Percentiles rank a stretch among this genome's conserved stretches.
Evolutionary conservation across 1,284 basidiomycete genomes (phyloP).

Genomic region (Ustilago sp.): DNA sequence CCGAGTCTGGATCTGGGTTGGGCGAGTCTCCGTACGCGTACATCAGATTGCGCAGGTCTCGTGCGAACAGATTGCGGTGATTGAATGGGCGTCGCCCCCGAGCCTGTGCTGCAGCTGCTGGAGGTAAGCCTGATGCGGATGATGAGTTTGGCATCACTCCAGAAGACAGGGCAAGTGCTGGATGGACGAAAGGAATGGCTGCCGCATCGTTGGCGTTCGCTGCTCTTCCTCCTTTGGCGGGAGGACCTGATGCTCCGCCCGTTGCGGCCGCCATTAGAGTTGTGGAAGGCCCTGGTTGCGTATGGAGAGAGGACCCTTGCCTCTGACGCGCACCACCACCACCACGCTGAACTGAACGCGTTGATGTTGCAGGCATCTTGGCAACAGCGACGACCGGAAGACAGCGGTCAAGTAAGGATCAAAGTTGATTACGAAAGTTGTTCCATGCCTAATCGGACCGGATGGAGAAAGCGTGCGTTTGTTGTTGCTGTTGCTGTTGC

Average conservation of each 20-base stretch:
- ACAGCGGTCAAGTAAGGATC: not conserved
- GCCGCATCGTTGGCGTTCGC: conserved; percentile 22
- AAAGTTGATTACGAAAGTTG: not conserved
- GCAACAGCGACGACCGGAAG: conserved; percentile 7
- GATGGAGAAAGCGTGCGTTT: no score
- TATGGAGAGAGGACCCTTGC: conserved; percentile 41
- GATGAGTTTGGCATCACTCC: conserved; percentile 21
- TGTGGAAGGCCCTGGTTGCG: conserved; percentile 15
- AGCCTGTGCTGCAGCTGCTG: conserved; percentile 25
- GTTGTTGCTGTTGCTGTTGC: no score
- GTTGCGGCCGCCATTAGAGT: conserved; percentile 7
- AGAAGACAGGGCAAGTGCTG: conserved; percentile 36
- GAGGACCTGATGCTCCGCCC: conserved; percentile 15
- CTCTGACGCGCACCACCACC: conserved; percentile 30
- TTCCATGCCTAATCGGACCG: not conserved
- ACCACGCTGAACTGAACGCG: conserved; percentile 33
- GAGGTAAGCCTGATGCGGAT: conserved; percentile 18
- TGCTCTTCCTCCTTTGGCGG: conserved; percentile 20
- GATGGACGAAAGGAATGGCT: conserved; percentile 45
- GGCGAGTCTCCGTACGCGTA: conserved; percentile 94
- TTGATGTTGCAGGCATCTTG: conserved; percentile 37
- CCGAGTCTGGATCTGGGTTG: conserved; percentile 85
- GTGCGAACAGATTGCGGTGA: conserved; percentile 57
- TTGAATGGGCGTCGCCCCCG: conserved; percentile 57
- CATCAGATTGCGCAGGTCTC: conserved; percentile 80